Evolutionary conservation across 768 basidiomycete genomes (phyloP), one percentile per base, ranked within the genome.

Genomic region (Panus rudis): DNA sequence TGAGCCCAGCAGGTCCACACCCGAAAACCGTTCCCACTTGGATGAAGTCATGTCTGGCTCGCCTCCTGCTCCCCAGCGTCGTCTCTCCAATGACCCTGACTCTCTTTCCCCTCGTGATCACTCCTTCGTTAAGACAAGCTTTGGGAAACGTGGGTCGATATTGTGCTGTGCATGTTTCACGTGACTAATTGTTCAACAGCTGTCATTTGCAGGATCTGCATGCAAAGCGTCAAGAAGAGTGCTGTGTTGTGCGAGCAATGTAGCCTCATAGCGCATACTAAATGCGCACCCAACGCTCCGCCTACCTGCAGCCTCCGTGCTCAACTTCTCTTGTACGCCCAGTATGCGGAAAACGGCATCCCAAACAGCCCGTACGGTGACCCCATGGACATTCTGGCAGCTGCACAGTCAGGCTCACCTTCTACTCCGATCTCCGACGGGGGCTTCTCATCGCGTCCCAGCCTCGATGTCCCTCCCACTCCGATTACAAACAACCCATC

Each of bases 231-330:
- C 53, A 92, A 90, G 72, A 91, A 85, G 64, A 82, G 73, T 43
- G 92, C 87, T 1, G 83, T 92, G 7, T 69, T 97, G 6, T 97
- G 93, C 57, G 81, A 84, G 30, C 80, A 82, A 49, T 97, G 93
- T 66, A 91, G 83, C 52, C 75, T 97, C 47, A 87, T 97, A 48
- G 79, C 84, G 20, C 93, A 97, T 60, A 66, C 79, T 19, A 84
- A 82, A 56, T 92, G 90, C 52, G 76, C 79, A 0, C 52, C 63
- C 26, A 78, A 82, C 47, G 84, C 89, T 1, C 79, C 86, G 7
- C 81, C 82, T 4, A 86, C 82, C 2, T 92, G 89, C 53, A 85
- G 91, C 56, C 72, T 90, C 31, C 83, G 85, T 44, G 76, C 84
- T 2, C 86, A 88, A 56, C 72, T 91, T n/a, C 65, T 90, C 34